Evolutionary conservation across 1,284 basidiomycete species (phyloP), one percentile per base, ranked within the genome.

Genomic region (Mycena citricolor): DNA sequence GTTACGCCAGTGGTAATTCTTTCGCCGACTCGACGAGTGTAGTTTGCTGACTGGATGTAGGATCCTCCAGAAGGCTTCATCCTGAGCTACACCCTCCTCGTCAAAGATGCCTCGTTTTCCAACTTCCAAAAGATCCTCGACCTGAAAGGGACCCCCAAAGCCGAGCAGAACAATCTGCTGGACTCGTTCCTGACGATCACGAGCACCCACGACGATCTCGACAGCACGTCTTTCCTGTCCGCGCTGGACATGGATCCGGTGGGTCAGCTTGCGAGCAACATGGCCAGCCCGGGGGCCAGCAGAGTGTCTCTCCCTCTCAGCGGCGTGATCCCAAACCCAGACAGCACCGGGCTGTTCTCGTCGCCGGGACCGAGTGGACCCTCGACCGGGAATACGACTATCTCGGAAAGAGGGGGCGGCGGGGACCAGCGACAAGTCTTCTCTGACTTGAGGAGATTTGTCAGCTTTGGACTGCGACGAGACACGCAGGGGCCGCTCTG

Each of bases 81-180:
- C 45, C 75, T 94, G 44, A 95, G 95, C 60, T 97, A 97, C 60
- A 92, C 90, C 10, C 75, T 97, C 19, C 75, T 95, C 42, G 89
- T 97, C 49, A 91, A 90, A 17, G 94, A 97, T 66, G 83, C 86
- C 12, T 93, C 90, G 1, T 94, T 94, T 64, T 87, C 86, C 20
- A 97, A 97, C 65, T 97, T 97, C 70, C 97, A 99, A 73, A 99
- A 99, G 79, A 88, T 95, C 44, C 78, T 99, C 20, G 95, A 99
- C 62, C 79, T 99, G 44, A 97, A 97, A 62, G 95, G 94, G 8
- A 91, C 93, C 0, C 82, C 90, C 0, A 89, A 91, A 49, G 62
- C 71, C 8, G 86, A 91, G 41, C 92, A 97, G 69, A 93, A 94
- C 65, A 81, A 81, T 54, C 79, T 99, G 8, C 76, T 97, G 28